A percentile compares a stretch with the other conserved stretches of the same genome.
Conservation (phyloP, 106 monocot species). For the Dactylorhiza incarnata region DNA sequence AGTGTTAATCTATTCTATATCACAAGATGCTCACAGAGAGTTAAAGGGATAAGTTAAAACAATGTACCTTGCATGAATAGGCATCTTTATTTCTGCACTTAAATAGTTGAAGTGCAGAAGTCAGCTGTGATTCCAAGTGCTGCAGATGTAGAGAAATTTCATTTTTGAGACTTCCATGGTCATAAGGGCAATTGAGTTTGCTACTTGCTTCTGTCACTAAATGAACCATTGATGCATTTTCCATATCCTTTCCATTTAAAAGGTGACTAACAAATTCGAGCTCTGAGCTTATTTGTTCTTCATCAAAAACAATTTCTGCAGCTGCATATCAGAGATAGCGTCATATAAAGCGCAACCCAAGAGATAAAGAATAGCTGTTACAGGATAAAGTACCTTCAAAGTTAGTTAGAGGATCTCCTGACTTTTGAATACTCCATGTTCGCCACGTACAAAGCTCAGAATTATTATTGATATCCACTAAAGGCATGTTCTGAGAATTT, state of each 20-base stretch:
- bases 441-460: slow-evolving; percentile 26
- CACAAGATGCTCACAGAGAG: background rate
- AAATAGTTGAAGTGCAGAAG: slow-evolving; percentile 21
- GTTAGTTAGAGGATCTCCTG: slow-evolving; percentile 14
- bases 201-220: slow-evolving; percentile 2
- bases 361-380: background rate
- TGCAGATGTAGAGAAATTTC: slow-evolving; percentile 34
- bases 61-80: slow-evolving; percentile 23
- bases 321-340: slow-evolving; percentile 21
- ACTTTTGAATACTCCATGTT: slow-evolving; percentile 32
- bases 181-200: slow-evolving; percentile 1
- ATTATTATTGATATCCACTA: slow-evolving; percentile 10
- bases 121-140: slow-evolving; percentile 47
- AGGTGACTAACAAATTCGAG: slow-evolving; percentile 10
- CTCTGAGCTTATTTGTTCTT: slow-evolving; percentile 9
- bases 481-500: slow-evolving; percentile 15
- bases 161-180: slow-evolving; percentile 9
- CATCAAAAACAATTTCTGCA: slow-evolving; percentile 38
- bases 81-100: slow-evolving; percentile 25
- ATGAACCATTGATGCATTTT: slow-evolving; percentile 1
- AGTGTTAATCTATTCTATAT: background rate
- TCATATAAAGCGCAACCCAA: background rate
- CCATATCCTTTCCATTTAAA: slow-evolving; percentile 1
- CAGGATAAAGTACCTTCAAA: slow-evolving; percentile 30
- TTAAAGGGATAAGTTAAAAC: background rate